Evolutionary conservation across 176 grass and related monocot species (phyloP).

Genomic region (Ensete glaucum): DNA sequence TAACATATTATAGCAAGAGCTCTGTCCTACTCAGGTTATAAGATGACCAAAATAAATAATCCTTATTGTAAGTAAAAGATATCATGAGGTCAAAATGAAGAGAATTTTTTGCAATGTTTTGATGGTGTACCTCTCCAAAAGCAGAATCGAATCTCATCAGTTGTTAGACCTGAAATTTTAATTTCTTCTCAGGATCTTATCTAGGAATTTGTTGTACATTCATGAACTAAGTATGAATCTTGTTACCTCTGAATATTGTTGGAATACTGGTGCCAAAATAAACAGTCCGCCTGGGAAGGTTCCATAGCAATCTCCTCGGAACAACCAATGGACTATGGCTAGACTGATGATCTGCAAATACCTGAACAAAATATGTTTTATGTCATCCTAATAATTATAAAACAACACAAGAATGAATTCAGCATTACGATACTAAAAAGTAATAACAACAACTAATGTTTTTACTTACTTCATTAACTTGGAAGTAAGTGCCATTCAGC

Average conservation of each 20-base stretch:
- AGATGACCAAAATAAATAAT: too few species aligned
- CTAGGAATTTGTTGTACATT: not conserved
- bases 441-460: not conserved
- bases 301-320: constrained; percentile 61
- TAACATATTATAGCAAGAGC: too few species aligned
- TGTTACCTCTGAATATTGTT: constrained; percentile 76
- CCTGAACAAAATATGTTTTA: constrained; percentile 30
- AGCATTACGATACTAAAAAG: not conserved
- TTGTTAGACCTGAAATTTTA: constrained; percentile 40
- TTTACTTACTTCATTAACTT: constrained; percentile 77
- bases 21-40: too few species aligned
- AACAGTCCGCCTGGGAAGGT: constrained; percentile 54
- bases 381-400: not conserved
- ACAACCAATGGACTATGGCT: constrained; percentile 63
- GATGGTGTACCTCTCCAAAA: constrained; percentile 81
- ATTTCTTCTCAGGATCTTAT: constrained; percentile 13
- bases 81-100: not conserved
- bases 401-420: constrained; percentile 6
- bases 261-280: constrained; percentile 79
- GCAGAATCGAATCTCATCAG: constrained; percentile 55
- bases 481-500: constrained; percentile 96
- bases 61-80: too few species aligned
- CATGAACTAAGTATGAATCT: not conserved
- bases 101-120: constrained; percentile 6
- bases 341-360: constrained; percentile 83